Evolutionary conservation across 169 alveolate genomes (phyloP).

Genomic region (Cystoisospora suis): DNA sequence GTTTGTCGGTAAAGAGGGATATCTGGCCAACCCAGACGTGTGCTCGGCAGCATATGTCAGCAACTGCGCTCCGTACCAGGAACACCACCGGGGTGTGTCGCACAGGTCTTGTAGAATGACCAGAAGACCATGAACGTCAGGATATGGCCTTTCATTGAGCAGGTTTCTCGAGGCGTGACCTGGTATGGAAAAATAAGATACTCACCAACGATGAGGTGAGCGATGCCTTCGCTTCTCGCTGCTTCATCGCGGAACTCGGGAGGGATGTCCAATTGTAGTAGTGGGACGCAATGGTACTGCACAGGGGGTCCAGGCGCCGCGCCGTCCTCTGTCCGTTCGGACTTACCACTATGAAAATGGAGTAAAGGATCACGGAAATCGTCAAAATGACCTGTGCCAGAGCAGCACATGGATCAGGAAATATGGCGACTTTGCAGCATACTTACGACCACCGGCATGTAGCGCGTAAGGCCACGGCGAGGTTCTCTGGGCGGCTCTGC

Average conservation of each 20-base stretch:
- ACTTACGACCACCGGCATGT: conserved; percentile 61
- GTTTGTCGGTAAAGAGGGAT: too few species aligned
- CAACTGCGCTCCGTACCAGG: too few species aligned
- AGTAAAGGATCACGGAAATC: conserved; percentile 45
- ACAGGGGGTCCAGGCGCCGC: not conserved
- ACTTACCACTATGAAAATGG: conserved; percentile 9
- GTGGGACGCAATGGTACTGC: conserved; percentile 64
- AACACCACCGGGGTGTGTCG: conserved; percentile 51
- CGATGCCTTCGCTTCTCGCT: conserved; percentile 55
- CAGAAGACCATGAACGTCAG: conserved; percentile 52
- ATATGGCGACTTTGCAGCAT: too few species aligned
- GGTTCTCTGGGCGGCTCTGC: too few species aligned
- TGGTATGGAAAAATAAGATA: not conserved
- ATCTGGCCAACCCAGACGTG: too few species aligned
- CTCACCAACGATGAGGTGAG: conserved; percentile 51
- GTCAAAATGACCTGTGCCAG: conserved; percentile 48
- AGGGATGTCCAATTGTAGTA: conserved; percentile 63
- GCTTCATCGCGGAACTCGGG: conserved; percentile 62
- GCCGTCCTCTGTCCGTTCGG: too few species aligned
- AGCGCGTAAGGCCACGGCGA: conserved; percentile 68
- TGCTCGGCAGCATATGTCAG: too few species aligned
- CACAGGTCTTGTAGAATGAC: conserved; percentile 61
- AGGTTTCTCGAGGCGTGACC: not conserved
- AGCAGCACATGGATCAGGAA: not conserved
- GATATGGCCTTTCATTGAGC: conserved; percentile 43